Evolutionary conservation across 441 rosid genomes (phyloP).

Genomic region (Aleurites moluccanus): DNA sequence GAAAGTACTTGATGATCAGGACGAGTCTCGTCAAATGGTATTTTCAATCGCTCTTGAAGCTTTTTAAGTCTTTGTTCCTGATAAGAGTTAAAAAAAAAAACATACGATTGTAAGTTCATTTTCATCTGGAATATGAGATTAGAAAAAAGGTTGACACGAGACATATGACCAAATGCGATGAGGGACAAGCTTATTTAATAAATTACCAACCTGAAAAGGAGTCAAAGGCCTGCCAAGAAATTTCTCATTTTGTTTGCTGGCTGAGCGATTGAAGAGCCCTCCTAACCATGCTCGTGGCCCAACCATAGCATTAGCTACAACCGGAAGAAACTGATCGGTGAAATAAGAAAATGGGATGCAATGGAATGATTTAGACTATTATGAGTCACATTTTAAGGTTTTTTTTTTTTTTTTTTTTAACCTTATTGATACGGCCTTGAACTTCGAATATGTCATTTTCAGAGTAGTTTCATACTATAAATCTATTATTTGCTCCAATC

Average conservation of each 20-base stretch:
- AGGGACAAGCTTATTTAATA: slow-evolving; percentile 12
- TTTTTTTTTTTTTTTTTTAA: too few relatives aligned
- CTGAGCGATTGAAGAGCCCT: slow-evolving; percentile 70
- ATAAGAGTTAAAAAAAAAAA: slow-evolving; percentile 19
- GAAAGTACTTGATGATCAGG: slow-evolving; percentile 82
- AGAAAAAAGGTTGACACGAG: background rate
- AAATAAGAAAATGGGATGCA: slow-evolving; percentile 20
- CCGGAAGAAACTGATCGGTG: slow-evolving; percentile 36
- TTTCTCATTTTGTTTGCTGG: slow-evolving; percentile 62
- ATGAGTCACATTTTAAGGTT: background rate
- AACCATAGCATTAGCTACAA: slow-evolving; percentile 88
- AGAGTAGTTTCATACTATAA: background rate
- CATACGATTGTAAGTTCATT: background rate
- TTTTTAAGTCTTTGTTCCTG: slow-evolving; percentile 75
- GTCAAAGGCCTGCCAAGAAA: slow-evolving; percentile 47
- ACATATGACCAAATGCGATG: background rate
- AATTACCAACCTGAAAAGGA: slow-evolving; percentile 62
- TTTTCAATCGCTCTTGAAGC: slow-evolving; percentile 71
- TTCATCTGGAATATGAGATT: background rate
- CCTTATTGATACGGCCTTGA: background rate
- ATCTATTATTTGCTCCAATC: background rate
- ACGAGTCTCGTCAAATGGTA: slow-evolving; percentile 80
- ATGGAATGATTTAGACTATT: slow-evolving; percentile 7
- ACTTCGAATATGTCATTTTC: background rate
- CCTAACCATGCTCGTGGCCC: slow-evolving; percentile 94